These are phyloP conservation scores for Santalum album DNA, from an alignment of 164 flowering plant genomes.

Conservation along the genomic window DNA sequence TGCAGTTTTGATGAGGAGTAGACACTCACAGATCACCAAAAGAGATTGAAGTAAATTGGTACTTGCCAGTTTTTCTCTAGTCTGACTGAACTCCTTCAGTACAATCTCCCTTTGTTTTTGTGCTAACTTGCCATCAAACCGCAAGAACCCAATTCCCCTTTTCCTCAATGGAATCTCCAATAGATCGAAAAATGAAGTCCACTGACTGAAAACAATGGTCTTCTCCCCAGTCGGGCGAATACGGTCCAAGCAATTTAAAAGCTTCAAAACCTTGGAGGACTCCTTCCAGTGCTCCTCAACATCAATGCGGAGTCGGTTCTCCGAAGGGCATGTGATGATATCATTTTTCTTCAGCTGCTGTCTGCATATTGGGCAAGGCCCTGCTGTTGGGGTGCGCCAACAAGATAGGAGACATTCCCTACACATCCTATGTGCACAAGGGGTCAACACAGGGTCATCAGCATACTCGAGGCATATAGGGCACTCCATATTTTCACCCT, in stretches of 20 bases:
- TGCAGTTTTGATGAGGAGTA: not conserved
- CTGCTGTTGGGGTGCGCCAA: constrained; percentile 42
- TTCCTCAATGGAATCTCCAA: constrained; percentile 51
- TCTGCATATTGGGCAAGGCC: constrained; percentile 68
- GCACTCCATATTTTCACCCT: constrained; percentile 60
- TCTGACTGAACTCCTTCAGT: constrained; percentile 56
- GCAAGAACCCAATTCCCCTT: constrained; percentile 44
- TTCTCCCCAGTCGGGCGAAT: constrained; percentile 43
- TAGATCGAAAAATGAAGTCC: constrained; percentile 82
- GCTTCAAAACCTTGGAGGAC: constrained; percentile 56
- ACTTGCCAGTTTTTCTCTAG: constrained; percentile 43
- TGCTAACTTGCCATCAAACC: constrained; percentile 58
- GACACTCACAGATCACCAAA: not conserved
- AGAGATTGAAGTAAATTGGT: not conserved
- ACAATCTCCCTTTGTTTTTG: constrained; percentile 63
- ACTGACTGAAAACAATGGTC: constrained; percentile 77
- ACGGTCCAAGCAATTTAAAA: constrained; percentile 46
- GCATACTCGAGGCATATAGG: constrained; percentile 77
- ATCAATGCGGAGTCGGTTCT: constrained; percentile 44
- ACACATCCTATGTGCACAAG: constrained; percentile 78
- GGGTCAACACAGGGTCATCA: constrained; percentile 72
- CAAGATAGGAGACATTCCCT: constrained; percentile 74
- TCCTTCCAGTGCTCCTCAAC: constrained; percentile 64
- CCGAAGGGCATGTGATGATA: constrained; percentile 71
- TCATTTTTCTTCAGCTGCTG: constrained; percentile 36